A percentile compares a stretch with the other conserved stretches of the same genome.
Conservation (phyloP, 78 protist species). For the Dictyostelium firmibasis region DNA sequence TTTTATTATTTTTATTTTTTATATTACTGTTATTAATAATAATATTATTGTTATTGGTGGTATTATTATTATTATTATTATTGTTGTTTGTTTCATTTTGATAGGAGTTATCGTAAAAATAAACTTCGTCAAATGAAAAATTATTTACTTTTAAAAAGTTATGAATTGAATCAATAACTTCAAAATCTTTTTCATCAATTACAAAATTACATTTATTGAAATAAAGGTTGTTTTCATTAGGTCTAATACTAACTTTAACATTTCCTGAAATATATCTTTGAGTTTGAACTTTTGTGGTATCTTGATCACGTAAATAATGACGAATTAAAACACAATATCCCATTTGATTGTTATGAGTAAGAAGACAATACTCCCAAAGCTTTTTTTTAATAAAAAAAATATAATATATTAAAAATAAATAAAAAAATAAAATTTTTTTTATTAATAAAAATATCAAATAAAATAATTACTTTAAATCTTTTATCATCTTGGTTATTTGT, state of each 20-base stretch:
- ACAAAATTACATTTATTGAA: neutral
- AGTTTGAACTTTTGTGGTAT: neutral
- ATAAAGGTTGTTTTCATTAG: neutral
- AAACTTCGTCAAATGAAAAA: neutral
- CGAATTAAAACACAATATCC: conserved; percentile 5
- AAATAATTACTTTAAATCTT: neutral
- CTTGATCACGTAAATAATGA: neutral
- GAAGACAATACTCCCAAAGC: neutral
- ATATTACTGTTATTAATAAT: neutral
- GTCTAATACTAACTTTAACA: conserved; percentile 9
- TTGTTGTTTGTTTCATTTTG: neutral
- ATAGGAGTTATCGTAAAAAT: neutral
- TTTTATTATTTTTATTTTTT: neutral
- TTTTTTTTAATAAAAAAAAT: neutral
- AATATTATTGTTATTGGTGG: neutral
- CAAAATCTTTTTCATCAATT: neutral
- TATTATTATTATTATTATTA: neutral
- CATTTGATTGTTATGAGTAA: neutral
- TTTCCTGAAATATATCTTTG: neutral
- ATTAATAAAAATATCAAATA: neutral
- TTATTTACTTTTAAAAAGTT: neutral
- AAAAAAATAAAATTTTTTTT: neutral
- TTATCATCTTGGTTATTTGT: conserved; percentile 10
- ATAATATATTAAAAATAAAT: neutral
- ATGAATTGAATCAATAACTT: neutral